Evolutionary conservation across 768 basidiomycete species (phyloP).

Genomic region (Kwoniella dendrophila): DNA sequence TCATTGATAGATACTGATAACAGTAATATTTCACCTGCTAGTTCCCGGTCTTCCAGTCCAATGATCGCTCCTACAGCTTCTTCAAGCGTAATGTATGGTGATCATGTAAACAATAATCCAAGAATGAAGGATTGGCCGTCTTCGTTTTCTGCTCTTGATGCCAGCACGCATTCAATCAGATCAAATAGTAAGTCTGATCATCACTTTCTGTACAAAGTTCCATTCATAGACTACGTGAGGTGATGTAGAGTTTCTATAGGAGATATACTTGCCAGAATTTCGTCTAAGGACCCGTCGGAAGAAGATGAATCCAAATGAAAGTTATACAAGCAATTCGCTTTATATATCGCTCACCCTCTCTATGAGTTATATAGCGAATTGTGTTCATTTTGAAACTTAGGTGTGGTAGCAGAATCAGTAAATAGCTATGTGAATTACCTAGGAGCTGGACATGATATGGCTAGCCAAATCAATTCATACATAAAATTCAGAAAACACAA

Average conservation of each 20-base stretch:
- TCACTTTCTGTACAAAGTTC: too few species aligned
- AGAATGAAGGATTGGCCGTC: background rate
- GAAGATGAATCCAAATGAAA: too few species aligned
- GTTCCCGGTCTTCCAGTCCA: background rate
- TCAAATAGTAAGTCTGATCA: background rate
- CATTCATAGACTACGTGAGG: too few species aligned
- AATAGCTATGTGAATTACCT: too few species aligned
- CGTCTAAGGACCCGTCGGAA: too few species aligned
- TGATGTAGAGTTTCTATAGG: background rate
- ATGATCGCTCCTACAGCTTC: constrained; percentile 3
- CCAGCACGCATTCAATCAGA: background rate
- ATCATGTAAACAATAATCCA: background rate
- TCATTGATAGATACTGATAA: background rate
- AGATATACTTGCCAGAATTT: background rate
- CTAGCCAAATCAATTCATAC: background rate
- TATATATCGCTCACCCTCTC: too few species aligned
- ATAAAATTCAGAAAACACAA: background rate
- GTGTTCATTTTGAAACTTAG: too few species aligned
- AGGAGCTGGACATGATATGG: too few species aligned
- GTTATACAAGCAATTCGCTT: too few species aligned
- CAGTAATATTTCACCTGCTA: background rate
- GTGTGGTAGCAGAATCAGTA: too few species aligned
- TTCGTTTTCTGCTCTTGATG: constrained; percentile 3
- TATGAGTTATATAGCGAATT: too few species aligned
- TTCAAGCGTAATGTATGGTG: background rate